phyloP scores from a whole-genome alignment of 2,329 filamentous ascomycete genomes.

The Monascus ruber region DNA sequence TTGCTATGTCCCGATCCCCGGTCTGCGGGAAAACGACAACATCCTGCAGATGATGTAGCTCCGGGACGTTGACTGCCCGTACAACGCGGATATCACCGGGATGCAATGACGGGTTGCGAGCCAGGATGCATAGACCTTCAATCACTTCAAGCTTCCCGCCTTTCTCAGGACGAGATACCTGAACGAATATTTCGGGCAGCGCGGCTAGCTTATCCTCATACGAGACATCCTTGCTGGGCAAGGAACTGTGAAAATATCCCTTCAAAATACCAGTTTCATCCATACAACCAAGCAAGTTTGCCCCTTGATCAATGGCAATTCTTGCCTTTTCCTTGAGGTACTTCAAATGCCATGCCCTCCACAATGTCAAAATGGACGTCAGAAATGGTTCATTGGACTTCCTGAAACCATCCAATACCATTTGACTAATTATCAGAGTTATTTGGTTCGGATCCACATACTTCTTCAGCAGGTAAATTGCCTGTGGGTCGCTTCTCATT shows the following conservation, averaged over 20 bases:
- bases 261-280: constrained; percentile 70
- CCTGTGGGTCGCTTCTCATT: constrained; percentile 53
- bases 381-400: constrained; percentile 65
- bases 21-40: constrained; percentile 77
- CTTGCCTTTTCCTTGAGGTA: constrained; percentile 85
- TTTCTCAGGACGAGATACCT: constrained; percentile 53
- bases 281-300: constrained; percentile 76
- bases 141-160: constrained; percentile 52
- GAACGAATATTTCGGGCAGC: constrained; percentile 80
- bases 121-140: constrained; percentile 67
- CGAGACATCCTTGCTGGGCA: constrained; percentile 19
- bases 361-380: constrained; percentile 65
- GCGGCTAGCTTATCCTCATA: constrained; percentile 36
- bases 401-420: constrained; percentile 76
- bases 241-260: constrained; percentile 53
- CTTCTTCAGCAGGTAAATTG: constrained; percentile 56
- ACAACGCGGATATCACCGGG: constrained; percentile 87
- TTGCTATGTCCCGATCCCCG: constrained; percentile 73
- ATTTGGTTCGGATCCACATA: constrained; percentile 79
- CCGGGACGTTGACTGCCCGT: constrained; percentile 62
- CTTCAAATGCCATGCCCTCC: constrained; percentile 83
- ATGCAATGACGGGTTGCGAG: constrained; percentile 87
- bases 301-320: constrained; percentile 69
- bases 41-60: constrained; percentile 66
- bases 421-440: constrained; percentile 60